Base-by-base conservation (phyloP, 2,329 filamentous ascomycete species). In the Cyanodermella asteris region DNA sequence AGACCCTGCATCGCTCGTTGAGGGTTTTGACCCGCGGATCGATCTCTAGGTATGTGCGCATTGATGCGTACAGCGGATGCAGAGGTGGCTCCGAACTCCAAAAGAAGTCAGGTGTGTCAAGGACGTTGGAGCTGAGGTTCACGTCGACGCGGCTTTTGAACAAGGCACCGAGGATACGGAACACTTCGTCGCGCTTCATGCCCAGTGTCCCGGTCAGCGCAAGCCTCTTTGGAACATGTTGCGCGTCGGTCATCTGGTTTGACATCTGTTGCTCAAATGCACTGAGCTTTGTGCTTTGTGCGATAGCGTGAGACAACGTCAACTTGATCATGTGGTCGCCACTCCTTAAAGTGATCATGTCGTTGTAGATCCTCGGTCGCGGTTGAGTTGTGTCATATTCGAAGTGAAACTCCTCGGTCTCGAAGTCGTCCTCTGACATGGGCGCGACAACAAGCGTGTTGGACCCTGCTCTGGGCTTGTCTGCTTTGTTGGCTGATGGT, bases 321-420 rank as follows among this genome's bases (percentile, higher is more conserved):
- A 97, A 61, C 51, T 94, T 94, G 45, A 94, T 91, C 84, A 97
- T 94, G 51, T 97, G 87, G 51, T 97, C 87, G 19, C 78, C 72
- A 31, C 80, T 90, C 33, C 90, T 64, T 22, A 97, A 56, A 1
- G 87, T 97, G 39, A 97, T 94, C 87, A 97, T 97, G 48, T 97
- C 87, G 50, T 97, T 94, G 55, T 90, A 97, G 16, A 97, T 76
- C 28, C 87, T 67, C 4, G 87, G 87, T 24, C 82, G 67, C 33
- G 81, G 73, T 17, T 87, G 80, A 29, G 78, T 64, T 1, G 69
- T 64, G 39, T 78, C 91, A 55, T 97, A 97, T 47, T 94, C 82
- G 43, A 97, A 97, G 44, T 97, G 84, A 40, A 97, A 93, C 43
- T 94, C 84, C 44, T 97, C 87, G 1, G 76, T 97, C 53, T 97